Evolutionary conservation across 2,329 filamentous ascomycete genomes (phyloP), one percentile per base, ranked within the genome.

Genomic region (Calcarisporium arbuscula): DNA sequence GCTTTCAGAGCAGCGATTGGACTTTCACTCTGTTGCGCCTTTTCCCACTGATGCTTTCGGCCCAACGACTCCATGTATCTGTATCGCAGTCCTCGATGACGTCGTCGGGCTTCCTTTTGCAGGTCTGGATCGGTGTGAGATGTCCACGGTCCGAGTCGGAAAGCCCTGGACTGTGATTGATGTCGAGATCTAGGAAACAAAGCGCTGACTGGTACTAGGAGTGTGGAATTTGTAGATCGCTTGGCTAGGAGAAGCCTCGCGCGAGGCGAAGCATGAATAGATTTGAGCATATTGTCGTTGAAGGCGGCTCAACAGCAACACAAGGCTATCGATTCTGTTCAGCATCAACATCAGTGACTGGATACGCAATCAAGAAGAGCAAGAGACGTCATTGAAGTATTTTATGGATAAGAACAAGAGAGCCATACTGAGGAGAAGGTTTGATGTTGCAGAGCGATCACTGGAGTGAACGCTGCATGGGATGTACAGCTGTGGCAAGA

Each of bases 111-210:
- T 33, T 72, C 64, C 28, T 56, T 61, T 25, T 62, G 58, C 15
- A 57, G 53, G 14, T 65, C 58, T 11, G 56, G 51, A 41, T 70
- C 62, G 19, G 62, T 44, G 28, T 60, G 61, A 19, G 57, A 61
- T 7, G 64, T 59, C 65, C 70, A 74, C 14, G 62, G 44, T 33
- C 61, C 65, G 39, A 75, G 65, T 39, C 70, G 67, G 40, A 74
- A 72, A 22, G 48, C 49, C 22, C 74, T 67, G 45, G 28, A 39
- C 35, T 54, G 52, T 12, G 42, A 34, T 8, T 42, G 28, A 31
- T 41, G 45, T 33, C 34, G 44, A 16, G 44, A 41, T 25, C 41
- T 39, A 7, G 30, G 12, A 31, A n/a, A n/a, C n/a, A n/a, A n/a
- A n/a, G n/a, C n/a, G n/a, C n/a, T n/a, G n/a, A n/a, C n/a, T n/a